phyloP scores from a whole-genome alignment of 345 rosid species.

The Salix viminalis region DNA sequence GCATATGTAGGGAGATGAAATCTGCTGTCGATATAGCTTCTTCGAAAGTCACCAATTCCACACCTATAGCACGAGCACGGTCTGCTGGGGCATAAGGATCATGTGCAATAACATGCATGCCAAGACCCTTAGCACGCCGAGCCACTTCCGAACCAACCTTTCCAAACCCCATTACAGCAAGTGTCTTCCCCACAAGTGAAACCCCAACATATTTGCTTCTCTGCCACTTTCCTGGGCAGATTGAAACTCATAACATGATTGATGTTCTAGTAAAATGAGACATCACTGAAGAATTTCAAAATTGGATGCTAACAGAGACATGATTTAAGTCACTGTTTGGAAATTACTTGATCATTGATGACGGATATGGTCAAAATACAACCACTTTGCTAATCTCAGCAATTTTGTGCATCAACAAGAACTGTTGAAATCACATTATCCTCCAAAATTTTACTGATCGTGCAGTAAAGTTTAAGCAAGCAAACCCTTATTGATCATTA shows the following conservation, averaged over 20 bases:
- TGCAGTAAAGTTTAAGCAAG: background rate
- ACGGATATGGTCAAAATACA: background rate
- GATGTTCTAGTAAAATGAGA: background rate
- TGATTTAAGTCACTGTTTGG: background rate
- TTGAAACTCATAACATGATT: background rate
- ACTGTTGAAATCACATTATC: background rate
- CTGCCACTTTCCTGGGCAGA: slow-evolving; percentile 22
- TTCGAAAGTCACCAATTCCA: slow-evolving; percentile 20
- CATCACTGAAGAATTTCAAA: background rate
- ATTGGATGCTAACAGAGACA: background rate
- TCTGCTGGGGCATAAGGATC: slow-evolving; percentile 28
- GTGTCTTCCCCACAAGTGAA: slow-evolving; percentile 25
- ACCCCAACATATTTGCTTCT: slow-evolving; percentile 26
- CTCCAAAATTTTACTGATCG: background rate
- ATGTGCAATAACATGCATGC: slow-evolving; percentile 27
- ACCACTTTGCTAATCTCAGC: background rate
- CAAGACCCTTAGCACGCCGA: slow-evolving; percentile 25
- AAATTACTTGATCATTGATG: background rate
- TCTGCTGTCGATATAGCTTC: slow-evolving; percentile 22
- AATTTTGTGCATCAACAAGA: background rate
- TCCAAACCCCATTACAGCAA: slow-evolving; percentile 28
- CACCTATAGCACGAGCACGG: slow-evolving; percentile 22
- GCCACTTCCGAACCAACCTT: slow-evolving; percentile 30
- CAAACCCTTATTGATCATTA: background rate
- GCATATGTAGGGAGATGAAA: slow-evolving; percentile 26